A percentile compares a stretch with the other conserved stretches of the same genome.
Evolutionary conservation across 2,329 filamentous ascomycete genomes (phyloP).

Genomic region (Pyrenophora tritici-repentis): DNA sequence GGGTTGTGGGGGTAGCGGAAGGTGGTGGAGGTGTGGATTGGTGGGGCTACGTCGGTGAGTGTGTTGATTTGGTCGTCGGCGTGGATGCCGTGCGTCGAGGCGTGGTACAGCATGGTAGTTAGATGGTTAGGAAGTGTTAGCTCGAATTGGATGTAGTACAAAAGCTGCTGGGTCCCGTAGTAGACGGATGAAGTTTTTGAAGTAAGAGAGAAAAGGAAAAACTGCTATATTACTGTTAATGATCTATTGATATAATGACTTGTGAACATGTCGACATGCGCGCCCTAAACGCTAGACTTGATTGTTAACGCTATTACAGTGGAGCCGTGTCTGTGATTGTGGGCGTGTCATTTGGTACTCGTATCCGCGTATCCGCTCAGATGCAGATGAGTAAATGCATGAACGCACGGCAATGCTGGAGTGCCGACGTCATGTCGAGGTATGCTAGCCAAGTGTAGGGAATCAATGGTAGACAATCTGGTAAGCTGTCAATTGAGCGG

Average conservation of each 20-base stretch:
- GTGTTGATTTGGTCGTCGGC: conserved; percentile 78
- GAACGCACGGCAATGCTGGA: too few species aligned
- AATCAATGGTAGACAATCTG: neutral
- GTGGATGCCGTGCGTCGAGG: conserved; percentile 77
- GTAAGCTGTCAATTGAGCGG: neutral
- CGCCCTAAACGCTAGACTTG: conserved; percentile 20
- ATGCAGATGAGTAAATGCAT: too few species aligned
- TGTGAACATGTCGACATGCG: conserved; percentile 16
- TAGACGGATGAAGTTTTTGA: too few species aligned
- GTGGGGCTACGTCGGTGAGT: conserved; percentile 80
- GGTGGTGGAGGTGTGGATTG: conserved; percentile 89
- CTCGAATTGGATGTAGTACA: too few species aligned
- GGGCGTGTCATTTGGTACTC: conserved; percentile 1
- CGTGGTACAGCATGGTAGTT: conserved; percentile 42
- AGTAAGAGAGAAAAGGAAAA: too few species aligned
- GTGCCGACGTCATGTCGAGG: too few species aligned
- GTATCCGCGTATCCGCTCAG: neutral
- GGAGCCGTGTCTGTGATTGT: conserved; percentile 12
- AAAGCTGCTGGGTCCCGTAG: too few species aligned
- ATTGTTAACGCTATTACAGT: conserved; percentile 11
- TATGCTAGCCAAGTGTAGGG: neutral
- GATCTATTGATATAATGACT: neutral
- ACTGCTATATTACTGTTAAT: too few species aligned
- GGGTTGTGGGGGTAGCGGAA: conserved; percentile 81
- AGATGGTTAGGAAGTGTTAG: too few species aligned